Base-by-base conservation (phyloP, 2,329 filamentous ascomycete species). In the Talaromyces piceae region DNA sequence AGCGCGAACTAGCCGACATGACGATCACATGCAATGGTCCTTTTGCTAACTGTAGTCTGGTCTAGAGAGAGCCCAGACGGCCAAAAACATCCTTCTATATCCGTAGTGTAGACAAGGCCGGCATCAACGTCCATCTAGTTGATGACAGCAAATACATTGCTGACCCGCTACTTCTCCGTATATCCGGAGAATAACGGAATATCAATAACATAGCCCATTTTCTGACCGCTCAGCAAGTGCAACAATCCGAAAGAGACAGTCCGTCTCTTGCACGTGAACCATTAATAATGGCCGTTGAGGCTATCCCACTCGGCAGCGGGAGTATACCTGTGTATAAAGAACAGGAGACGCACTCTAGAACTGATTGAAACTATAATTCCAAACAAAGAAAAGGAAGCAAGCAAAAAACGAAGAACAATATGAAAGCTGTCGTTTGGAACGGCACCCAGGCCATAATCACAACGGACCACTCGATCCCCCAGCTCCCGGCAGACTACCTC, bases 401-500 rank as follows among this genome's bases (percentile, higher is more conserved):
- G 20, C 3, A 20, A 37, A 20, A 5, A 18, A 37, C n/a, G 13
- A 37, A 20, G 5, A 9, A 20, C n/a, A 37, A 8, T 1, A 37
- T 37, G 33, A 72, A 73, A 56, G 70, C 71, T 23, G 60, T 74
- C 45, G 52, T 64, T 9, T 54, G 72, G 39, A 53, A 59, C 45
- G 58, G 60, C 47, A 59, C 62, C 39, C 58, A 60, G 27, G 61
- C 57, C 18, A 50, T 52, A 12, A 44, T 71, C 26, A 62, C 63
- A 20, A 54, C 56, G 3, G 65, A 73, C 46, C 57, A 60, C 53
- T 66, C 72, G 7, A 54, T 74, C 4, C 74, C 75, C 5, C 63
- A 64, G 45, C 61, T 76, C n/a, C 69, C 69, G 9, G 70, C 73
- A 41, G 71, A 72, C 54, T 80, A 77, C 57, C 66, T 81, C 18